These are phyloP conservation scores for Malassezia obtusa DNA, from an alignment of 1,284 basidiomycete genomes.

Conservation along the genomic window DNA sequence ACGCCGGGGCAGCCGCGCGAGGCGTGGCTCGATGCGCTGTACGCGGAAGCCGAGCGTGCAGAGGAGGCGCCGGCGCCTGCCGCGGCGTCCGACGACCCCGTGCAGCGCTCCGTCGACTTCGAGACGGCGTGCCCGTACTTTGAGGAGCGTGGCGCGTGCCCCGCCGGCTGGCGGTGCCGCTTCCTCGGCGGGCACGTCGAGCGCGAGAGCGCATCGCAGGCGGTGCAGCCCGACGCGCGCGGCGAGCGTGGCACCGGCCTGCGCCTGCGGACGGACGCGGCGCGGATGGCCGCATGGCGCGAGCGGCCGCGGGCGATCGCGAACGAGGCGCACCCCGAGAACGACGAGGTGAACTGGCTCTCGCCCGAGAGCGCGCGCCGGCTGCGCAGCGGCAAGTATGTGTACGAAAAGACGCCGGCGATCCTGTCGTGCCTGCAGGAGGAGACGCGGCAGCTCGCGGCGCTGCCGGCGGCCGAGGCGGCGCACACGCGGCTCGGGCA, in stretches of 20 bases:
- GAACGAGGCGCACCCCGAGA: conserved; percentile 40
- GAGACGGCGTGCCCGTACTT: conserved; percentile 61
- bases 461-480: conserved; percentile 13
- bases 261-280: conserved; percentile 54
- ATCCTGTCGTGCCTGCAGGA: conserved; percentile 24
- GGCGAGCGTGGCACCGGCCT: conserved; percentile 30
- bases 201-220: conserved; percentile 20
- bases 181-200: conserved; percentile 66
- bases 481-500: conserved; percentile 14
- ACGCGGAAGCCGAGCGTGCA: neutral
- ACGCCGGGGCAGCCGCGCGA: neutral
- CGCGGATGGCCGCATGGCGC: conserved; percentile 50
- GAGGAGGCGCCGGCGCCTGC: neutral
- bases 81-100: conserved; percentile 16
- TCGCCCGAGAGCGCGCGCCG: conserved; percentile 35
- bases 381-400: conserved; percentile 27
- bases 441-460: conserved; percentile 21
- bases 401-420: conserved; percentile 25
- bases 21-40: conserved; percentile 5
- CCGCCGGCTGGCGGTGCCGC: conserved; percentile 78
- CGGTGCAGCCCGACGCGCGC: neutral
- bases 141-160: conserved; percentile 66
- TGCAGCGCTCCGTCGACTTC: conserved; percentile 54
- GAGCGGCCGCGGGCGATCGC: neutral
- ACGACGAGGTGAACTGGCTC: conserved; percentile 67